Evolutionary conservation across 2,329 filamentous ascomycete species (phyloP).

Genomic region (Ophiosphaerella herpotricha): DNA sequence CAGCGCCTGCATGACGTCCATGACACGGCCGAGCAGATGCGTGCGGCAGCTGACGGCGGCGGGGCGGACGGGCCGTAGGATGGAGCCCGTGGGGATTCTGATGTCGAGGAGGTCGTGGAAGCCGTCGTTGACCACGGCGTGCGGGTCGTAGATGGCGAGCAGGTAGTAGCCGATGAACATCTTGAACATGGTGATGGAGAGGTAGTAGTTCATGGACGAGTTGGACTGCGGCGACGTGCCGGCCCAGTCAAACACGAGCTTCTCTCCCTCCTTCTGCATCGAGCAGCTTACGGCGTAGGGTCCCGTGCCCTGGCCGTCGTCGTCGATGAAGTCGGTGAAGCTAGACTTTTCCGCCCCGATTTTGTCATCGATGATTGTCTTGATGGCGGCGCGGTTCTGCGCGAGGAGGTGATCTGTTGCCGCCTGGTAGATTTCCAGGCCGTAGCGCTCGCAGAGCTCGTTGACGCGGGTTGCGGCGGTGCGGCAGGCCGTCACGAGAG

Average conservation of each 20-base stretch:
- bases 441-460: conserved; percentile 53
- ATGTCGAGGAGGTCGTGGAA: conserved; percentile 58
- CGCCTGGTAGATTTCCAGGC: conserved; percentile 52
- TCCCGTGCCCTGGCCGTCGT: conserved; percentile 53
- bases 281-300: conserved; percentile 55
- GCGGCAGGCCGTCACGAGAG: conserved; percentile 53
- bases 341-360: conserved; percentile 49
- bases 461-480: conserved; percentile 52
- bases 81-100: conserved; percentile 51
- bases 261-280: conserved; percentile 52
- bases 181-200: conserved; percentile 57
- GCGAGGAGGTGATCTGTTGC: conserved; percentile 52
- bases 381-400: conserved; percentile 52
- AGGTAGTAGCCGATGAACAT: conserved; percentile 58
- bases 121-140: conserved; percentile 57
- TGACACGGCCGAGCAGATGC: conserved; percentile 53
- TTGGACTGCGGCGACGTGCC: conserved; percentile 55
- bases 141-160: conserved; percentile 55
- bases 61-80: conserved; percentile 54
- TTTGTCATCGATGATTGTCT: conserved; percentile 53
- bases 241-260: conserved; percentile 55
- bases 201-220: conserved; percentile 55
- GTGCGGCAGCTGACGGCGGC: conserved; percentile 55
- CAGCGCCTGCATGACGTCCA: conserved; percentile 57
- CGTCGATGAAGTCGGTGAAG: conserved; percentile 58